phyloP scores from a whole-genome alignment of 306 rosid genomes.

The Cucumis melo region DNA sequence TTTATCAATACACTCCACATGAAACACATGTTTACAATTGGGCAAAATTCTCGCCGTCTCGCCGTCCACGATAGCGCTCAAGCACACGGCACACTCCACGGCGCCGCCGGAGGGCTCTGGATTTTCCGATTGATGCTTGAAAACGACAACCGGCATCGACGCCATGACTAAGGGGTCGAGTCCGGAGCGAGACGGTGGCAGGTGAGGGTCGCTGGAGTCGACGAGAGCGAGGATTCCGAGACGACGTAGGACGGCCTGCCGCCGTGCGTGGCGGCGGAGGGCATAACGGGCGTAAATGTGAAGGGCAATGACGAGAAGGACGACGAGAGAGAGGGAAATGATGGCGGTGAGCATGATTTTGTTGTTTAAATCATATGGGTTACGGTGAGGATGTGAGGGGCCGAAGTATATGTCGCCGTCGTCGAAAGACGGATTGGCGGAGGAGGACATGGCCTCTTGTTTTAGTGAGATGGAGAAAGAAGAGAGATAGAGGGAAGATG shows the following conservation, averaged over 20 bases:
- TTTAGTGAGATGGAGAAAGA: background rate
- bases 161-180: constrained; percentile 24
- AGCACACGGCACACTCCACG: constrained; percentile 40
- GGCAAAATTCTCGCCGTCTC: constrained; percentile 25
- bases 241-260: constrained; percentile 28
- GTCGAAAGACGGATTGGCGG: background rate
- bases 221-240: constrained; percentile 28
- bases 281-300: constrained; percentile 59
- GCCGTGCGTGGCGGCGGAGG: constrained; percentile 53
- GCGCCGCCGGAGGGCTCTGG: background rate
- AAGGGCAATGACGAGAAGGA: constrained; percentile 45
- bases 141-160: constrained; percentile 28
- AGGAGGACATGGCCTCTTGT: background rate
- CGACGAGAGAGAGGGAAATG: constrained; percentile 34
- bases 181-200: constrained; percentile 13
- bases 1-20: constrained; percentile 39
- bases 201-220: background rate
- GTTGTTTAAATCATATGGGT: constrained; percentile 22
- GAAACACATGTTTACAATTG: constrained; percentile 41
- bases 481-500: background rate
- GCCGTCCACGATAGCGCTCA: constrained; percentile 22
- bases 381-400: background rate
- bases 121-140: constrained; percentile 15
- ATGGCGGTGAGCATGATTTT: constrained; percentile 48
- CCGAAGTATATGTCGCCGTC: background rate